Percentiles rank a stretch among this genome's conserved stretches.
phyloP scores from a whole-genome alignment of 345 rosid genomes.

The Populus alba region DNA sequence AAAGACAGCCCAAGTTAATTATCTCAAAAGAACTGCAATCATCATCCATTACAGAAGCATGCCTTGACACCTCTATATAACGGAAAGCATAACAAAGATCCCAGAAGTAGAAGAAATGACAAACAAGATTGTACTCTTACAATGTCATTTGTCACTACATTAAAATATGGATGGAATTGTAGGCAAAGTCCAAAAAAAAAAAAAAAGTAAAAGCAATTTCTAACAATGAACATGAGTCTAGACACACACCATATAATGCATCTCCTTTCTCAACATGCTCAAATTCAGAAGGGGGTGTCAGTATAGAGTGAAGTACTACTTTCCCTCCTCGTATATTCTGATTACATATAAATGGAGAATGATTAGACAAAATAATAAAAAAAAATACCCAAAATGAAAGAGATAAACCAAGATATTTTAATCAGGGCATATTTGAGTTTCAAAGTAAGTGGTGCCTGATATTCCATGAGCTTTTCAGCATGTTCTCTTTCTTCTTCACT shows the following conservation, averaged over 20 bases:
- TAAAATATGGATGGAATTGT: not conserved
- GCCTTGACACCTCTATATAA: not conserved
- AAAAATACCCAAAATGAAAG: not conserved
- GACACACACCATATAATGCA: slow-evolving; percentile 64
- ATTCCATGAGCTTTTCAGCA: slow-evolving; percentile 77
- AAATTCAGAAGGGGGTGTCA: slow-evolving; percentile 60
- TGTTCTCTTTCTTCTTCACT: slow-evolving; percentile 87
- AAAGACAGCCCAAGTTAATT: not conserved
- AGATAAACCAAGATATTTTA: not conserved
- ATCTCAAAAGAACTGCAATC: not conserved
- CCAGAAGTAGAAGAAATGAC: not conserved
- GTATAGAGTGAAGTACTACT: slow-evolving; percentile 62
- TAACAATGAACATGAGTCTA: not conserved
- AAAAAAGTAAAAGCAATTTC: not conserved
- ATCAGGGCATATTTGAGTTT: not conserved
- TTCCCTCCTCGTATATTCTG: slow-evolving; percentile 82
- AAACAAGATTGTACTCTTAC: not conserved
- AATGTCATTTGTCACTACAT: not conserved
- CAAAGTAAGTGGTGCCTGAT: slow-evolving; percentile 47
- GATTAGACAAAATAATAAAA: not conserved
- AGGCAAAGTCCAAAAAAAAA: not conserved
- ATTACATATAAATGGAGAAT: not conserved
- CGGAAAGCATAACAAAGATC: not conserved
- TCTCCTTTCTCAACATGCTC: slow-evolving; percentile 92
- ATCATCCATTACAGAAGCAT: not conserved